phyloP scores from a whole-genome alignment of 306 rosid genomes.

The Psophocarpus tetragonolobus region DNA sequence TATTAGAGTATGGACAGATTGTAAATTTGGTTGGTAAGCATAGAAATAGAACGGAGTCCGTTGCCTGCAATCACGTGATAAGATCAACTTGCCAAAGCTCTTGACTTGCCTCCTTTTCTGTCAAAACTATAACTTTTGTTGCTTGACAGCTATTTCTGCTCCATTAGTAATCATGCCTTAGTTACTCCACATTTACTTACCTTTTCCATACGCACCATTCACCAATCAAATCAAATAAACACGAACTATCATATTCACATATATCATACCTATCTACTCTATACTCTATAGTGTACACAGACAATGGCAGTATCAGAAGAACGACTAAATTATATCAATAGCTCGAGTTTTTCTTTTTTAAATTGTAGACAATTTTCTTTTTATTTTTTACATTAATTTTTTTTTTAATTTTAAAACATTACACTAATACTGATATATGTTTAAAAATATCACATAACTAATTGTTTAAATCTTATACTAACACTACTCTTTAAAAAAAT shows the following conservation, averaged over 20 bases:
- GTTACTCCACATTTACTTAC: not conserved
- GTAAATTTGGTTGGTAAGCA: not conserved
- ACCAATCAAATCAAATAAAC: not conserved
- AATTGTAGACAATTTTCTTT: no score
- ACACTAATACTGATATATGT: no score
- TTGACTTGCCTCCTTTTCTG: not conserved
- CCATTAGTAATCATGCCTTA: not conserved
- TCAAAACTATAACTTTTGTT: not conserved
- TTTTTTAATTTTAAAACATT: no score
- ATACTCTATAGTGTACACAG: not conserved
- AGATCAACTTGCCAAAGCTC: not conserved
- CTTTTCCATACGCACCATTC: not conserved
- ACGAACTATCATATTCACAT: not conserved
- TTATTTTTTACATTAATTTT: no score
- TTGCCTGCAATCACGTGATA: not conserved
- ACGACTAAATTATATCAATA: no score
- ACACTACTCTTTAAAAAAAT: no score
- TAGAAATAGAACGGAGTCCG: not conserved
- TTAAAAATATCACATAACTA: no score
- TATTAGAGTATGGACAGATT: no score
- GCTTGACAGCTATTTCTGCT: slow-evolving; percentile 22
- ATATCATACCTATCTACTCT: not conserved
- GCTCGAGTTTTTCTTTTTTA: no score
- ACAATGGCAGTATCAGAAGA: no score
- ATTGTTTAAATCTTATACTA: no score